phyloP scores from a whole-genome alignment of 2,329 filamentous ascomycete genomes.

The Chaetomiaceae sp. region DNA sequence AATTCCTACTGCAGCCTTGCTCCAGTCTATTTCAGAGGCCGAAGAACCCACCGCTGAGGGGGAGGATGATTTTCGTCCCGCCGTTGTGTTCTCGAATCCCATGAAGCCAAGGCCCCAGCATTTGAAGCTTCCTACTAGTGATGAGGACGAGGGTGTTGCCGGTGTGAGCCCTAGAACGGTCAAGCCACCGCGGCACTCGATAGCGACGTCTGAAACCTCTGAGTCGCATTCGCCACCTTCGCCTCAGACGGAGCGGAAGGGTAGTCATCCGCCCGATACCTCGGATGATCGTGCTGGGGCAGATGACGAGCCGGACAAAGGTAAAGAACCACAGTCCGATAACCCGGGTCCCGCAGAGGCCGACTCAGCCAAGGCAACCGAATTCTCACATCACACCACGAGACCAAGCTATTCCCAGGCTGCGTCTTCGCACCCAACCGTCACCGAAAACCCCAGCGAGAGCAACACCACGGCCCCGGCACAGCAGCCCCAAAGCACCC shows the following conservation, averaged over 20 bases:
- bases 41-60: constrained; percentile 22
- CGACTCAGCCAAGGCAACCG: neutral
- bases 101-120: constrained; percentile 23
- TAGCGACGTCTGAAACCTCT: constrained; percentile 5
- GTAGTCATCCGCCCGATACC: neutral
- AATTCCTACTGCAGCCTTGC: constrained; percentile 35
- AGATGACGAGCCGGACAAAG: neutral
- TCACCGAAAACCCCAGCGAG: neutral
- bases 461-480: neutral
- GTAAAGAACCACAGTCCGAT: neutral
- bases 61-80: constrained; percentile 17
- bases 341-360: neutral
- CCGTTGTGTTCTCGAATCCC: constrained; percentile 31
- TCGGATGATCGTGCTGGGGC: neutral
- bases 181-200: constrained; percentile 13
- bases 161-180: constrained; percentile 19
- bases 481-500: too few relatives aligned
- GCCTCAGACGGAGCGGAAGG: neutral
- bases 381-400: neutral
- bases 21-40: constrained; percentile 45
- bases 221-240: neutral
- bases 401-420: neutral
- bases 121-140: constrained; percentile 29
- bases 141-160: constrained; percentile 42
- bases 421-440: neutral